A percentile compares a stretch with the other conserved stretches of the same genome.
phyloP scores from a whole-genome alignment of 768 basidiomycete genomes.

The Serendipita sp. region DNA sequence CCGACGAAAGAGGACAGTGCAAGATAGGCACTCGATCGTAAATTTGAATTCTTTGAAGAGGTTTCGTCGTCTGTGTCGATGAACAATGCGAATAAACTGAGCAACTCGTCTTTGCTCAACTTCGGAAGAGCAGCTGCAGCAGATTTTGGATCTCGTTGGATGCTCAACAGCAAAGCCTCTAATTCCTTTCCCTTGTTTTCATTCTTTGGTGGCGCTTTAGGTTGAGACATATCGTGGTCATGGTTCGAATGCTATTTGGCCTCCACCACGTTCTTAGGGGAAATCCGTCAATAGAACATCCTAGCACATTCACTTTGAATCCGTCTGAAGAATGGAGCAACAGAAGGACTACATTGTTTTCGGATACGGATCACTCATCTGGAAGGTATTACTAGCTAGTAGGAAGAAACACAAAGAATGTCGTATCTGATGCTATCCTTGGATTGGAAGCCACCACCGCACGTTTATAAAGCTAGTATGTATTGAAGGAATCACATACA shows the following conservation, averaged over 20 bases:
- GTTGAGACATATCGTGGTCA: too few relatives aligned
- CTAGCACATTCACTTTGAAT: neutral
- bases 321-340: conserved; percentile 10
- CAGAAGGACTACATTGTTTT: conserved; percentile 51
- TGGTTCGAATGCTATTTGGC: too few relatives aligned
- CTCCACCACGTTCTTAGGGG: too few relatives aligned
- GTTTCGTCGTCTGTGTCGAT: neutral
- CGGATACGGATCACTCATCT: conserved; percentile 85
- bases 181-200: too few relatives aligned
- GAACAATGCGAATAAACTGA: neutral
- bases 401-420: neutral
- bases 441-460: conserved; percentile 54
- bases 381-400: conserved; percentile 40
- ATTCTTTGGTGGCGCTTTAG: too few relatives aligned
- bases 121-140: neutral
- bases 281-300: too few relatives aligned
- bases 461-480: conserved; percentile 51
- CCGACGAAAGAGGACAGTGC: neutral
- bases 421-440: neutral
- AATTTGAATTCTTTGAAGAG: neutral
- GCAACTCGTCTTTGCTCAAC: neutral
- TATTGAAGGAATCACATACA: neutral
- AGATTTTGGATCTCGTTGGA: neutral
- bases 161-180: neutral
- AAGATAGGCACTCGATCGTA: neutral